These are phyloP conservation scores for Nemania bipapillata DNA, from an alignment of 2,329 filamentous ascomycete genomes.

Conservation along the genomic window DNA sequence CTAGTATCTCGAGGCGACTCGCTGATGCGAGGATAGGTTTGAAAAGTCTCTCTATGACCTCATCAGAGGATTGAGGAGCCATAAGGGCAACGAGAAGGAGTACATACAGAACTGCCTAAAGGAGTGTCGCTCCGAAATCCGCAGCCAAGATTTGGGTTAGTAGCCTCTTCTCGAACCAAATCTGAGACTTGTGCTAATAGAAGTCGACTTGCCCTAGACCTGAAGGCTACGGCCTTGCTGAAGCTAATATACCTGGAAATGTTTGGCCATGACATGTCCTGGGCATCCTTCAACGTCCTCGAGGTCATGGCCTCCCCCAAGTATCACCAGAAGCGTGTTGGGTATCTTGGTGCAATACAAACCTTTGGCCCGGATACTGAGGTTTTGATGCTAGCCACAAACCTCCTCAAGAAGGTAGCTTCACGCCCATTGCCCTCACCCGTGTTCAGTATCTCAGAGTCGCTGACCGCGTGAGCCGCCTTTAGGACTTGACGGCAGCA, in stretches of 20 bases:
- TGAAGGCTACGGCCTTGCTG: conserved; percentile 94
- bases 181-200: conserved; percentile 10
- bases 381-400: conserved; percentile 96
- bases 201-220: conserved; percentile 64
- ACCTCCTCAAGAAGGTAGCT: conserved; percentile 87
- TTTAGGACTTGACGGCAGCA: conserved; percentile 76
- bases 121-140: conserved; percentile 94
- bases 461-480: conserved; percentile 19
- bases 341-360: conserved; percentile 94
- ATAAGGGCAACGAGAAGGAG: conserved; percentile 93
- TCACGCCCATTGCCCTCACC: background rate
- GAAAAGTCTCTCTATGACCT: conserved; percentile 99
- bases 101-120: conserved; percentile 93
- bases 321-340: conserved; percentile 93
- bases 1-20: background rate
- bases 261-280: conserved; percentile 99
- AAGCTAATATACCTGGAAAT: conserved; percentile 98
- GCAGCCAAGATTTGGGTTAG: conserved; percentile 89
- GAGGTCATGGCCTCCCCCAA: conserved; percentile 98
- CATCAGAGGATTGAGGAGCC: conserved; percentile 92
- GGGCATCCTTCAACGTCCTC: conserved; percentile 97
- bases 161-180: conserved; percentile 38
- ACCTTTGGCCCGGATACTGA: conserved; percentile 96
- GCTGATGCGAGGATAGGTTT: conserved; percentile 74
- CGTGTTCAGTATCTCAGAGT: background rate